A percentile compares a stretch with the other conserved stretches of the same genome.
Evolutionary conservation across 352 stramenopile species (phyloP).

Genomic region (Phytopythium sindhum): DNA sequence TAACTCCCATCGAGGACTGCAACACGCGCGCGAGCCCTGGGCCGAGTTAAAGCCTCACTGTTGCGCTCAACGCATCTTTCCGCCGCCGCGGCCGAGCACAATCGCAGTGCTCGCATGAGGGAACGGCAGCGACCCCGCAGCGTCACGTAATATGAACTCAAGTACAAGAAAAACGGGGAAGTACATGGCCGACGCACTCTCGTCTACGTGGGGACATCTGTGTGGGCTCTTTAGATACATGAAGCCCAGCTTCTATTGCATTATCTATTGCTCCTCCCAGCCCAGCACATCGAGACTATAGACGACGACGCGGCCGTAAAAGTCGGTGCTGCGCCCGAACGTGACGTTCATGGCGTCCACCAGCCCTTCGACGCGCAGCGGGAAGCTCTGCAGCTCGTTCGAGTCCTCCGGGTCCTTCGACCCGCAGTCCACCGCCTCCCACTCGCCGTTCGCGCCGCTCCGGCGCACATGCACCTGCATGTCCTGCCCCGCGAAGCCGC

Average conservation of each 20-base stretch:
- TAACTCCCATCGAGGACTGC: not conserved
- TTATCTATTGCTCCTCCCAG: conserved; percentile 9
- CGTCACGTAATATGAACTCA: not conserved
- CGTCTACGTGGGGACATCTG: not conserved
- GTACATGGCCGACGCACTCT: not conserved
- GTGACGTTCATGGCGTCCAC: conserved; percentile 43
- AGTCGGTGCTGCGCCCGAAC: conserved; percentile 65
- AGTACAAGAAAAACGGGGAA: conserved; percentile 1
- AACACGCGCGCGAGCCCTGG: too few relatives aligned
- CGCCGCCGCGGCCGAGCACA: not conserved
- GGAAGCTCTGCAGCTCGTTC: conserved; percentile 57
- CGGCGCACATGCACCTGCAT: conserved; percentile 35
- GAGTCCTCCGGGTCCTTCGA: conserved; percentile 41
- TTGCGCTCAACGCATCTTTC: not conserved
- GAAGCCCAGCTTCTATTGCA: not conserved
- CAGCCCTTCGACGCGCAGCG: conserved; percentile 11
- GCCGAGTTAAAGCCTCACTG: too few relatives aligned
- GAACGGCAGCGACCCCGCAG: not conserved
- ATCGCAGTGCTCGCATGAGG: not conserved
- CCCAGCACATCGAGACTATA: conserved; percentile 52
- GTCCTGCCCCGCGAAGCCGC: conserved; percentile 68
- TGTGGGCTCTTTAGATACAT: not conserved
- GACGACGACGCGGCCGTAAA: conserved; percentile 71
- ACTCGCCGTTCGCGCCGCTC: conserved; percentile 11
- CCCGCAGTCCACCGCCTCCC: conserved; percentile 17